Evolutionary conservation across 2,329 filamentous ascomycete species (phyloP), one percentile per base, ranked within the genome.

Genomic region (Cytospora mali): DNA sequence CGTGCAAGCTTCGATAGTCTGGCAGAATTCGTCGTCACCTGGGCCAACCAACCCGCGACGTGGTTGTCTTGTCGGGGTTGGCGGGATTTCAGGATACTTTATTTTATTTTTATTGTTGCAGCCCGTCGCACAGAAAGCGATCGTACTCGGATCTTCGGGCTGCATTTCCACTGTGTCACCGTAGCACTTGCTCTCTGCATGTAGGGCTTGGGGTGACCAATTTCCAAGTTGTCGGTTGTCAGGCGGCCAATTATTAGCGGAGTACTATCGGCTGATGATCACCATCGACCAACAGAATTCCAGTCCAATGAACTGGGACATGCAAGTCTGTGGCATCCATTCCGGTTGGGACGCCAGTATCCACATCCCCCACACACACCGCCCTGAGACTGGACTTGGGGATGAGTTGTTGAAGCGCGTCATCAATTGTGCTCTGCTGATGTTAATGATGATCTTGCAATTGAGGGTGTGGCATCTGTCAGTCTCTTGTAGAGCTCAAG

Each of bases 351-450:
- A 49, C 50, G 29, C 2, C 25, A 31, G 14, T 55, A 29, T 52
- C 61, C 55, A 51, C 55, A 25, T 55, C 55, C 46, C 42, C 55
- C 55, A 33, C 55, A 54, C 55, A 33, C 55, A 54, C 42, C 28
- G 42, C 55, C n/a, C 21, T 33, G 42, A 10, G n/a, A n/a, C n/a
- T n/a, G 28, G 28, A 50, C 55, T 51, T n/a, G 55, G 55, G 46
- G 55, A 31, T 33, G 55, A 49, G 7, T 18, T 21, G 25, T 31
- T 56, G 39, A n/a, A 33, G 10, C 31, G 27, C 27, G 27, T 31
- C 39, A 48, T 10, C 27, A 9, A n/a, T 10, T 21, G 16, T 48
- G 7, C n/a, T 46, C 9, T 23, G 35, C 35, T 42, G 35, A 42
- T 46, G 42, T 13, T 46, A 9, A n/a, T n/a, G n/a, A n/a, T n/a